Percentiles rank a stretch among this genome's conserved stretches.
Conservation (phyloP, 2,329 filamentous ascomycete genomes). For the Didymella segeticola region DNA sequence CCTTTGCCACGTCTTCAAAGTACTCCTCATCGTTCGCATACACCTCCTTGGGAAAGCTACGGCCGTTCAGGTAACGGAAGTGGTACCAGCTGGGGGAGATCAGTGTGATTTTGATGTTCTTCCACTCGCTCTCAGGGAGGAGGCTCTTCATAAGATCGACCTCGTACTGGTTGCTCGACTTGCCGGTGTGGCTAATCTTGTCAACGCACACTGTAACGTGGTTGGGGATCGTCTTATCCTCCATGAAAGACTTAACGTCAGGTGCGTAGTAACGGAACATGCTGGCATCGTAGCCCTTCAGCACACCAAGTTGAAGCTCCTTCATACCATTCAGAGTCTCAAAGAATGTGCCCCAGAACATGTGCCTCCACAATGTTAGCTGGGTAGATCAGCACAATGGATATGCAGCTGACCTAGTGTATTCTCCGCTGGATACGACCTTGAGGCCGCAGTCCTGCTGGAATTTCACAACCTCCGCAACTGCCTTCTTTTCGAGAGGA, state of each 20-base stretch:
- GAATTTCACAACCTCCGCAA: constrained; percentile 68
- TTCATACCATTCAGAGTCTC: constrained; percentile 62
- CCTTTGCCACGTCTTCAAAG: constrained; percentile 55
- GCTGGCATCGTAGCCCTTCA: constrained; percentile 57
- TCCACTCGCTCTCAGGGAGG: constrained; percentile 66
- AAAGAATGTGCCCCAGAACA: constrained; percentile 66
- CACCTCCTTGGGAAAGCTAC: constrained; percentile 54
- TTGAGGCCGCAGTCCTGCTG: constrained; percentile 70
- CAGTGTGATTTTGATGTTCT: constrained; percentile 72
- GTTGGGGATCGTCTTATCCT: constrained; percentile 61
- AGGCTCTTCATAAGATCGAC: constrained; percentile 66
- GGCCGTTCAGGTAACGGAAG: constrained; percentile 64
- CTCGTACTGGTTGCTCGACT: constrained; percentile 63
- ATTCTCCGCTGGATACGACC: constrained; percentile 74
- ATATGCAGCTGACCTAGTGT: constrained; percentile 48
- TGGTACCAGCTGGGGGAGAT: constrained; percentile 75
- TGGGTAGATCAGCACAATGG: background rate
- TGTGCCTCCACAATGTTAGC: constrained; percentile 43
- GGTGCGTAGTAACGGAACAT: constrained; percentile 67
- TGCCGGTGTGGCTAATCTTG: constrained; percentile 64
- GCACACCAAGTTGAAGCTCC: constrained; percentile 53
- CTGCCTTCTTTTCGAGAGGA: constrained; percentile 68
- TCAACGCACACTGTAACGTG: constrained; percentile 63
- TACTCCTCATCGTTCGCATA: constrained; percentile 57
- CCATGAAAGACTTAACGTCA: constrained; percentile 68